phyloP scores from a whole-genome alignment of 352 stramenopile genomes.

The Pythium rhizo-oryzae region DNA sequence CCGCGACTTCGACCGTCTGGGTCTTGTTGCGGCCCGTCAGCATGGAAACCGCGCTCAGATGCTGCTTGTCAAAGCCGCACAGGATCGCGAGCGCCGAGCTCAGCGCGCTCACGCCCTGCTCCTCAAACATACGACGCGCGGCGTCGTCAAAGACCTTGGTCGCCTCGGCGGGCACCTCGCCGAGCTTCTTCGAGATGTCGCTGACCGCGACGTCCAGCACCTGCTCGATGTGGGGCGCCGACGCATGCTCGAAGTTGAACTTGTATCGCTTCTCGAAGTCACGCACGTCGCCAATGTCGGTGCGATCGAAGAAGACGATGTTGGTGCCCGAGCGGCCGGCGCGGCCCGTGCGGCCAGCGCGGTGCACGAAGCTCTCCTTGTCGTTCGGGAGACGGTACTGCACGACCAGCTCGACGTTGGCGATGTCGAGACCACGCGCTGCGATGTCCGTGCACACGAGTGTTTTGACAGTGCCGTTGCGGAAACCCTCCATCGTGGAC shows the following conservation, averaged over 20 bases:
- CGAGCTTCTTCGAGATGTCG: slow-evolving; percentile 59
- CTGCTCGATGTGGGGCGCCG: slow-evolving; percentile 56
- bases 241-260: slow-evolving; percentile 67
- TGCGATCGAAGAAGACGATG: slow-evolving; percentile 86
- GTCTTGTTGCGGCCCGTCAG: slow-evolving; percentile 64
- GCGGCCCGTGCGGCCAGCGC: slow-evolving; percentile 89
- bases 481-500: slow-evolving; percentile 97
- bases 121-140: slow-evolving; percentile 55
- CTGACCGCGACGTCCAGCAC: slow-evolving; percentile 58
- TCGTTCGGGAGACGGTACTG: slow-evolving; percentile 94
- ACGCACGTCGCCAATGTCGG: slow-evolving; percentile 62
- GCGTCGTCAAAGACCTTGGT: slow-evolving; percentile 62
- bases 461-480: slow-evolving; percentile 92
- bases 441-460: slow-evolving; percentile 92
- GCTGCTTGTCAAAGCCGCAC: slow-evolving; percentile 77
- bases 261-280: slow-evolving; percentile 83
- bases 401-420: slow-evolving; percentile 91
- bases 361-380: slow-evolving; percentile 95
- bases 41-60: slow-evolving; percentile 72
- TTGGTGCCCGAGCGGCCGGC: slow-evolving; percentile 82
- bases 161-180: slow-evolving; percentile 46
- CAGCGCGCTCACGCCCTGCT: slow-evolving; percentile 55
- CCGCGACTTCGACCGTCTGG: slow-evolving; percentile 70
- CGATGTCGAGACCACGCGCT: slow-evolving; percentile 91
- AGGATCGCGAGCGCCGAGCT: slow-evolving; percentile 73